Percentiles rank a stretch among this genome's conserved stretches.
Evolutionary conservation across 83 land plant genomes (phyloP).

Genomic region (Diphasiastrum complanatum): DNA sequence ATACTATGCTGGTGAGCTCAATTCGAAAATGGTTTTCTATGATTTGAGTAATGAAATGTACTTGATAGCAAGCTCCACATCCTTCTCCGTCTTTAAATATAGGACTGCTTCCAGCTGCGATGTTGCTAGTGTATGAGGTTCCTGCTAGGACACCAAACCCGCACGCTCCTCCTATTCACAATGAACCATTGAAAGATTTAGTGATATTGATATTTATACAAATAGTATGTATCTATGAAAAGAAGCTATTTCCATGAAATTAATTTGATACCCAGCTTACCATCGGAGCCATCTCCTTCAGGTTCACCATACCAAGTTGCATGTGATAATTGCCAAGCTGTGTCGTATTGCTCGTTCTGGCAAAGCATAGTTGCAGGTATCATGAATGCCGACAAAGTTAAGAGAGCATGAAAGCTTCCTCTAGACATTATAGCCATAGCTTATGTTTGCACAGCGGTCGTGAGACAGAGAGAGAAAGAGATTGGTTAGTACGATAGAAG

Average conservation of each 20-base stretch:
- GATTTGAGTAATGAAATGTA: too few species aligned
- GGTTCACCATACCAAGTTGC: constrained; percentile 24
- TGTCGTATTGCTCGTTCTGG: constrained; percentile 23
- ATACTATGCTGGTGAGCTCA: too few species aligned
- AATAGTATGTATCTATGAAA: neutral
- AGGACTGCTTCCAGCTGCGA: constrained; percentile 13
- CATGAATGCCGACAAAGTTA: too few species aligned
- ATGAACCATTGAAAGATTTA: neutral
- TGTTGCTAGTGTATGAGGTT: constrained; percentile 9
- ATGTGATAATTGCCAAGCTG: neutral
- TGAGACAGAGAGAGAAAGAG: too few species aligned
- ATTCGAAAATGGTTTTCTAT: too few species aligned
- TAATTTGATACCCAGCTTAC: neutral
- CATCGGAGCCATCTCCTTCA: constrained; percentile 20
- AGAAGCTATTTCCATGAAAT: too few species aligned
- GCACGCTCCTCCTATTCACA: constrained; percentile 18
- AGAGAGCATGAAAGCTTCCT: too few species aligned
- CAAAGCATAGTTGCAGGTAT: too few species aligned
- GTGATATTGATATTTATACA: neutral
- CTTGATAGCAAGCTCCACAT: constrained; percentile 21
- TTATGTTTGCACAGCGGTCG: too few species aligned
- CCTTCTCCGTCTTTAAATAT: constrained; percentile 4
- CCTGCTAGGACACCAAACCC: constrained; percentile 13
- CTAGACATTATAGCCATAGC: too few species aligned
- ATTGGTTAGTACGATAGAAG: too few species aligned